Base-by-base conservation (phyloP, 1,139 yeast genomes). In the Scheffersomyces cryptocercus region DNA sequence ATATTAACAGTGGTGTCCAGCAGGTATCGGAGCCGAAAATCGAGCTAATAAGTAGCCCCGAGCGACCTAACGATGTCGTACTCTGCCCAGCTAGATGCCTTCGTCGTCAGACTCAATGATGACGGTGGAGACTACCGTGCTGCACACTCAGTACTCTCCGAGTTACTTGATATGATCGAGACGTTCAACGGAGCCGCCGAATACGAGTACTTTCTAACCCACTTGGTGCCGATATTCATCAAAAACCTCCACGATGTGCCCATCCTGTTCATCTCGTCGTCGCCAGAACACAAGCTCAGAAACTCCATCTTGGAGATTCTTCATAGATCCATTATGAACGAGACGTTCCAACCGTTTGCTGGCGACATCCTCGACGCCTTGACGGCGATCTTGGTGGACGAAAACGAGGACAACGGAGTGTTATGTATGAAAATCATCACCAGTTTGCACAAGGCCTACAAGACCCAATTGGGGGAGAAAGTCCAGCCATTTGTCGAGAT, bases 331-430 rank as follows among this genome's bases (percentile, higher is more conserved):
- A 88, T 88, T 46, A 81, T 88, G 74, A 90, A 87, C 59, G 97
- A 90, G 36, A 78, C 85, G 1, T 82, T 90, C 57, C 87, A 85
- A 58, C 87, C 88, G 1, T 85, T 83, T 60, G 82, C 91, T 0
- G 70, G 72, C 36, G 72, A 75, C 30, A 77, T 90, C 26, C 69
- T 88, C 56, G 83, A 81, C 36, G 68, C 76, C n/a, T 68, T 91
- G 45, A 81, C 84, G 57, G 66, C 68, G 29, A 70, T 87, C 13
- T 70, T 93, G 47, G 80, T 79, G 16, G 73, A 68, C 13, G 99
- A 95, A 60, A 93, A 95, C 61, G 99, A 95, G 65, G 98, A 91
- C 52, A 93, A 93, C 61, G 99, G 98, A 39, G 90, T 90, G 1
- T 73, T 90, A 44, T 87, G 96, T 61, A 85, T 91, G 86, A 91